Conservation (phyloP, 1,284 basidiomycete species). For the Malassezia nana region DNA sequence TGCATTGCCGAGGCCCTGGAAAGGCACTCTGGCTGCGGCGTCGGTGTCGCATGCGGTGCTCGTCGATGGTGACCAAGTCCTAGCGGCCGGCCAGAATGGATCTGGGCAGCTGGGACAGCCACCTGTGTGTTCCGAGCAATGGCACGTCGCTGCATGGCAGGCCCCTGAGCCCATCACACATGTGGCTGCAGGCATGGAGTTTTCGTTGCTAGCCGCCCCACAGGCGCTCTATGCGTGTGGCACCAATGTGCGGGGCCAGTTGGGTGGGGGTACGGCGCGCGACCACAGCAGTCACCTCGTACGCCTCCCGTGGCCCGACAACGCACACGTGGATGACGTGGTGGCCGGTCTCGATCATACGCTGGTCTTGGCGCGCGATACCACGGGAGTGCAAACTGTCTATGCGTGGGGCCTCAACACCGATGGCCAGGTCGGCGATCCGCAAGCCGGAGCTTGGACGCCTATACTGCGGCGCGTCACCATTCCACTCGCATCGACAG, state of each 20-base stretch:
- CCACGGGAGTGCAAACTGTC: background rate
- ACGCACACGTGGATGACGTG: background rate
- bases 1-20: background rate
- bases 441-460: conserved; percentile 11
- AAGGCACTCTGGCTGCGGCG: background rate
- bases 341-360: conserved; percentile 12
- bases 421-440: conserved; percentile 28
- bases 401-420: conserved; percentile 23
- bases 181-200: conserved; percentile 9
- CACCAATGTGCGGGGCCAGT: conserved; percentile 9
- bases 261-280: background rate
- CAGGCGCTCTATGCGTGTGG: conserved; percentile 5
- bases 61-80: background rate
- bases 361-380: conserved; percentile 2
- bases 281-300: background rate
- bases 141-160: background rate
- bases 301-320: background rate
- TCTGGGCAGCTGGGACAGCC: conserved; percentile 1
- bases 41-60: conserved; percentile 14
- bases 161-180: background rate
- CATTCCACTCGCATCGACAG: background rate
- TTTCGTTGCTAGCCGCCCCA: background rate
- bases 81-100: conserved; percentile 1
- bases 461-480: background rate
- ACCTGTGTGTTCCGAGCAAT: background rate